Conservation (phyloP, 805 yeast genomes). For the Ogataea saltuana region DNA sequence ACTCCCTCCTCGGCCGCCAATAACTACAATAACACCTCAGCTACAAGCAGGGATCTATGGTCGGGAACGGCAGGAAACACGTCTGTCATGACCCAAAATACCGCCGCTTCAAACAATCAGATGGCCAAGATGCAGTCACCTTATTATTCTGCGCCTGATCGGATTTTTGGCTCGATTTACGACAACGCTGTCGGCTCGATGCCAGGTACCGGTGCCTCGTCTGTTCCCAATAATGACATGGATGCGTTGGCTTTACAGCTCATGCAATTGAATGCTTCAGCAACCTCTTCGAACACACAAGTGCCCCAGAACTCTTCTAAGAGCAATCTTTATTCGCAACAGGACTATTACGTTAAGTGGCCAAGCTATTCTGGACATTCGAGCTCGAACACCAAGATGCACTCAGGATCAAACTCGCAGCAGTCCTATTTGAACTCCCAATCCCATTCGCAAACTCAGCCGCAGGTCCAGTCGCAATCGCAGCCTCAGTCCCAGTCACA, state of each 20-base stretch:
- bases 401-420: conserved; percentile 12
- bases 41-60: conserved; percentile 23
- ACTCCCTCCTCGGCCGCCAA: conserved; percentile 18
- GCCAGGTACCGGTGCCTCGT: conserved; percentile 15
- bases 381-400: conserved; percentile 8
- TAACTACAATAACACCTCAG: conserved; percentile 11
- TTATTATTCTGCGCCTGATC: conserved; percentile 18
- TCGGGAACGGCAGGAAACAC: conserved; percentile 20
- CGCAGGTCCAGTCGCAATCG: not conserved
- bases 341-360: conserved; percentile 19
- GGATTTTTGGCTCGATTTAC: conserved; percentile 17
- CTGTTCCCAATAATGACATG: conserved; percentile 27
- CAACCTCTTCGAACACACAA: conserved; percentile 12
- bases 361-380: conserved; percentile 19
- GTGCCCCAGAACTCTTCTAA: conserved; percentile 3
- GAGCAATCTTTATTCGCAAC: conserved; percentile 9
- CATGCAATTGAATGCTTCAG: conserved; percentile 25
- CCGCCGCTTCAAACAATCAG: conserved; percentile 14
- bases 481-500: conserved; percentile 4
- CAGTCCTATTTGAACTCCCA: conserved; percentile 12
- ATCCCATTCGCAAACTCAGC: conserved; percentile 7
- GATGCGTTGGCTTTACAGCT: conserved; percentile 31
- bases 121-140: conserved; percentile 13
- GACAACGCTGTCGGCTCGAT: conserved; percentile 11
- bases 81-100: conserved; percentile 15